Base-by-base conservation (phyloP, 139 green algal species). In the Coelastrella sp. region DNA sequence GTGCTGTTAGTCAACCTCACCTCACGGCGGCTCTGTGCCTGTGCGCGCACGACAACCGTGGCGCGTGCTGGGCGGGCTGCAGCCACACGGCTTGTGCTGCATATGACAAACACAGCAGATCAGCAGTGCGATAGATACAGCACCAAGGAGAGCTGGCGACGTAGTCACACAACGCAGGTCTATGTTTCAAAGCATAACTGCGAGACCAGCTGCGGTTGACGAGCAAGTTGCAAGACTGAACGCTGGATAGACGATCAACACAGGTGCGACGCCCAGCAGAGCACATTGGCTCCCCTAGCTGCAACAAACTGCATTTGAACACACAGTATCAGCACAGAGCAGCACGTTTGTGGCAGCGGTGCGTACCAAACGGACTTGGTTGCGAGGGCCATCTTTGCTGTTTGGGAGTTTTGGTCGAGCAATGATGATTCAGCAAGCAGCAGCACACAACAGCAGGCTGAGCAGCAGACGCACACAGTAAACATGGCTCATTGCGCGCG, bases 21-120 rank as follows among this genome's bases (percentile, higher is more conserved):
- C 81, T 87, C 60, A 75, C 81, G 81, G 12, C 81, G 81, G 81
- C 25, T 76, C 61, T 87, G 81, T 85, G 80, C 80, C 8, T 56
- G 35, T 76, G 81, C 81, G 70, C 81, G 81, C 81, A 87, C 81
- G 60, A 87, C 81, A n/a, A 79, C 83, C 70, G 83, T 49, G 17
- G 66, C 66, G 76, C 83, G 83, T 17, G 82, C 82, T 27, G 63
- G 82, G n/a, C 82, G 49, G 25, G 82, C 82, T 63, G 82, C 82
- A 66, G 82, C 82, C 63, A 78, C 82, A 66, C 82, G 63, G 78
- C 78, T 70, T 61, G 63, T 78, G 82, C 82, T 78, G 82, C 63
- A n/a, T 20, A 65, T 9, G 7, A 63, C 22, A 27, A 78, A 35
- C 12, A 60, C n/a, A 58, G 22, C 80, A 85, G 80, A 73, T 73